Evolutionary conservation across 1,284 basidiomycete species (phyloP).

Genomic region (Ceratobasidium sp.): DNA sequence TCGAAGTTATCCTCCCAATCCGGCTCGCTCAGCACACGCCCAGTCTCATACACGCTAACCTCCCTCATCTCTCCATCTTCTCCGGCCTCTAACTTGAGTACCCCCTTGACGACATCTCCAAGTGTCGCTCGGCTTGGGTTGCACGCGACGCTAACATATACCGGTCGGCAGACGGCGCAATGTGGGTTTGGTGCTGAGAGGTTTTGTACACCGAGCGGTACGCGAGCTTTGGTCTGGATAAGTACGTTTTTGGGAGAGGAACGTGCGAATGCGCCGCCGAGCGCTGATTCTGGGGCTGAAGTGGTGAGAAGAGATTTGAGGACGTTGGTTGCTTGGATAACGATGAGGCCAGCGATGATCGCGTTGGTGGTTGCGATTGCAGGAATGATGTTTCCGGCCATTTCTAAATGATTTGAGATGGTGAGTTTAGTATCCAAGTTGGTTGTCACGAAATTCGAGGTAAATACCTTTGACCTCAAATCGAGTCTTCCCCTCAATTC

Average conservation of each 20-base stretch:
- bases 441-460: background rate
- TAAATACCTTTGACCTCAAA: conserved; percentile 93
- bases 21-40: conserved; percentile 83
- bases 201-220: conserved; percentile 77
- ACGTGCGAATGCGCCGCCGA: conserved; percentile 49
- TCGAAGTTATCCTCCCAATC: conserved; percentile 90
- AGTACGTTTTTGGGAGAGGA: conserved; percentile 73
- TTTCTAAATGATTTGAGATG: conserved; percentile 70
- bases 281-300: conserved; percentile 50
- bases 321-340: conserved; percentile 90
- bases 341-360: conserved; percentile 93
- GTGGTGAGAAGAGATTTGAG: conserved; percentile 68
- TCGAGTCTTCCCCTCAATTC: conserved; percentile 88
- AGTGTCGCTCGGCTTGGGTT: conserved; percentile 76
- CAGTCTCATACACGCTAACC: conserved; percentile 89
- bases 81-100: conserved; percentile 62
- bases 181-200: conserved; percentile 75
- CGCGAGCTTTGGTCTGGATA: conserved; percentile 78
- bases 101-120: conserved; percentile 76
- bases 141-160: conserved; percentile 80
- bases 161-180: conserved; percentile 90
- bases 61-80: conserved; percentile 65
- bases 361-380: conserved; percentile 99
- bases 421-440: conserved; percentile 31
- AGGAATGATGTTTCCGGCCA: conserved; percentile 99